Conservation (phyloP, 1,284 basidiomycete species). For the Ganoderma sinense region DNA sequence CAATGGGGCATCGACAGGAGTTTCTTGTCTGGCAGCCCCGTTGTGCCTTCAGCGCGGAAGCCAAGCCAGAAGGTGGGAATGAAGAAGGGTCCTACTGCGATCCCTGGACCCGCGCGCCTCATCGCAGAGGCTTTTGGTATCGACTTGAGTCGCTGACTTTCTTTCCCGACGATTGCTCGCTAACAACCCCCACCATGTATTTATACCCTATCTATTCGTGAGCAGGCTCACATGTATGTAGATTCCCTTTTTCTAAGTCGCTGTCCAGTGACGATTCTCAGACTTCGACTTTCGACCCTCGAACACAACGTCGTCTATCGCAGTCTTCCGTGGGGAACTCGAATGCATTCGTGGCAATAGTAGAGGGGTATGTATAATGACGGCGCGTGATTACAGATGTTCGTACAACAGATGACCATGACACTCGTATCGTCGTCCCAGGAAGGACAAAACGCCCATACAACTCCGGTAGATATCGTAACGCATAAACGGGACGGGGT, state of each 20-base stretch:
- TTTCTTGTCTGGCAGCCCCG: conserved; percentile 22
- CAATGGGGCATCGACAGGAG: conserved; percentile 28
- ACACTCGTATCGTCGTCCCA: conserved; percentile 14
- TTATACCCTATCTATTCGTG: conserved; percentile 13
- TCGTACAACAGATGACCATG: conserved; percentile 18
- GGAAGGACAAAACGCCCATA: neutral
- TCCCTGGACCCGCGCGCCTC: conserved; percentile 28
- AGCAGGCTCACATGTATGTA: neutral
- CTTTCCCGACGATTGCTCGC: neutral
- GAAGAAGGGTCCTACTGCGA: conserved; percentile 17
- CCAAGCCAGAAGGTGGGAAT: conserved; percentile 7
- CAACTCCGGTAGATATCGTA: neutral
- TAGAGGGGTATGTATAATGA: conserved; percentile 20
- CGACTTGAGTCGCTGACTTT: conserved; percentile 17
- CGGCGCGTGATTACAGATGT: conserved; percentile 14
- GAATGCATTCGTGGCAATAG: conserved; percentile 14
- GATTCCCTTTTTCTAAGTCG: neutral
- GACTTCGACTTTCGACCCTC: neutral
- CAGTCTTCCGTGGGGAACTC: neutral
- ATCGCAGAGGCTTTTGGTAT: conserved; percentile 33
- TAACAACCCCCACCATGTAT: neutral
- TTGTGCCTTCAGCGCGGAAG: conserved; percentile 16
- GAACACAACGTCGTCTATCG: neutral
- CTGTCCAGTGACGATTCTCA: neutral
- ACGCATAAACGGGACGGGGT: neutral